Percentiles rank a stretch among this genome's conserved stretches.
Evolutionary conservation across 305 asterid genomes (phyloP).

Genomic region (Solanum aculeatissimum): DNA sequence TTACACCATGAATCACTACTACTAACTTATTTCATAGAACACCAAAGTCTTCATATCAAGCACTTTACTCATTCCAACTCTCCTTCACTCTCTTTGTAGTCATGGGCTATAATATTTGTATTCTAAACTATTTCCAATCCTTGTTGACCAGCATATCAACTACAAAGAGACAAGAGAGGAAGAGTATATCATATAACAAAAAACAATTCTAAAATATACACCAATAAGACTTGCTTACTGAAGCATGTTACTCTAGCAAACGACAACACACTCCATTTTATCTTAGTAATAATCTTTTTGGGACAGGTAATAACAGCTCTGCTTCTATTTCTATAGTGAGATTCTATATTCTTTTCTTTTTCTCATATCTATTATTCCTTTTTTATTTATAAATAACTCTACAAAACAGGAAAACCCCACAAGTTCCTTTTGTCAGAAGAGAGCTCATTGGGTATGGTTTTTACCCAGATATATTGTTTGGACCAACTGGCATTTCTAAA

Average conservation of each 20-base stretch:
- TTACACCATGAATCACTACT: background rate
- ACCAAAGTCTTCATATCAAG: background rate
- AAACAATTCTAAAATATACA: background rate
- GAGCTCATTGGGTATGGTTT: background rate
- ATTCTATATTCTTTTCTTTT: background rate
- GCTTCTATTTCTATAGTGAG: background rate
- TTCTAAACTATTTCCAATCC: background rate
- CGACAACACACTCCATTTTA: background rate
- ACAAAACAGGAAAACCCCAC: background rate
- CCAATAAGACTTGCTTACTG: background rate
- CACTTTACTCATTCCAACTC: background rate
- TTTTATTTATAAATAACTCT: background rate
- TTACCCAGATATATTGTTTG: background rate
- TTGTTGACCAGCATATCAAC: background rate
- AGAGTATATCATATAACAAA: background rate
- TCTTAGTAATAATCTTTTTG: background rate
- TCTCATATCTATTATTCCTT: background rate
- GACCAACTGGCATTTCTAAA: background rate
- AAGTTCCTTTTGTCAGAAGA: background rate
- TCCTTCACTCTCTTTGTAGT: background rate
- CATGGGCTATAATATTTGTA: background rate
- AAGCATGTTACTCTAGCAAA: background rate
- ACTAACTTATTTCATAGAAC: background rate
- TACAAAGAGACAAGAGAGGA: background rate
- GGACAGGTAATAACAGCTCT: background rate